A percentile compares a stretch with the other conserved stretches of the same genome.
These are phyloP conservation scores for Kernera saxatilis DNA, from an alignment of 345 rosid species.

Conservation along the genomic window DNA sequence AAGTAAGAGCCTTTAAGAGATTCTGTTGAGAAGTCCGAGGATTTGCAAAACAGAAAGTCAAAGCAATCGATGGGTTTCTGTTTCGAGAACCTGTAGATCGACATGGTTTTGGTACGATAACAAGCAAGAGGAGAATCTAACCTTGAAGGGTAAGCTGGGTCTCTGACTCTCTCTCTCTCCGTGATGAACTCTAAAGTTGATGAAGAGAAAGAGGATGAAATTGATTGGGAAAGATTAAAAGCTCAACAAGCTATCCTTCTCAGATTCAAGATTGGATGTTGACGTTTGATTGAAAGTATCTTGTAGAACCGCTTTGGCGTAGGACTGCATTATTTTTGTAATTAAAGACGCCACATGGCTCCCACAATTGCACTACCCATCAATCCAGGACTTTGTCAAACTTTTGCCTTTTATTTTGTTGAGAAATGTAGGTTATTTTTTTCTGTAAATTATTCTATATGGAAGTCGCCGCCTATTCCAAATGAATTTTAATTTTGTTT, in stretches of 20 bases:
- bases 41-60: conserved; percentile 13
- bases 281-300: not conserved
- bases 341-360: conserved; percentile 21
- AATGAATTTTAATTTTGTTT: no score
- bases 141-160: not conserved
- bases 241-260: not conserved
- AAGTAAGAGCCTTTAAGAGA: not conserved
- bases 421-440: no score
- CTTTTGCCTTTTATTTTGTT: no score
- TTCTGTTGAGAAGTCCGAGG: not conserved
- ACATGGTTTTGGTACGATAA: not conserved
- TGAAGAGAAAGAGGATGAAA: not conserved
- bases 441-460: no score
- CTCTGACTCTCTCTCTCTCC: not conserved
- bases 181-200: not conserved
- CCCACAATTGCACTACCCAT: not conserved
- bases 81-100: not conserved
- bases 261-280: conserved; percentile 19
- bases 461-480: no score
- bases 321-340: not conserved
- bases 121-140: not conserved
- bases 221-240: not conserved
- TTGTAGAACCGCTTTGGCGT: not conserved
- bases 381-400: not conserved
- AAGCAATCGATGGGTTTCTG: not conserved